Percentiles rank a stretch among this genome's conserved stretches.
Evolutionary conservation across 1,284 basidiomycete genomes (phyloP).

Genomic region (Rhodotorula sp.): DNA sequence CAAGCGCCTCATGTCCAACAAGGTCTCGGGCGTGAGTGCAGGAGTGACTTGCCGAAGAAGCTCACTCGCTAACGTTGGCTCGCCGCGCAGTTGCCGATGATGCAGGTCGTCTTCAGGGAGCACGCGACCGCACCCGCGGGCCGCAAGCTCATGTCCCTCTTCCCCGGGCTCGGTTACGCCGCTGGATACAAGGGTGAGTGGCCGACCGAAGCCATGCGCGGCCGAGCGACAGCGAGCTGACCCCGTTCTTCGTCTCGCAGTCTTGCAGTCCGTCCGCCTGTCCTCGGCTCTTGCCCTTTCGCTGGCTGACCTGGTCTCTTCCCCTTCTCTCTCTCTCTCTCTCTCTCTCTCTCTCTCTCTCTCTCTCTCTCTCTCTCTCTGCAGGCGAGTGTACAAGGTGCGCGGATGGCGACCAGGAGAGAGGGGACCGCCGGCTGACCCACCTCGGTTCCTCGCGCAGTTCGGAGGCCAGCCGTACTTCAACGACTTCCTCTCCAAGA

Average conservation of each 20-base stretch:
- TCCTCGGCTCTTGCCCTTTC: neutral
- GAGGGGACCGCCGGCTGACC: neutral
- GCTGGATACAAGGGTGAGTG: constrained; percentile 81
- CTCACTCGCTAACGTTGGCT: neutral
- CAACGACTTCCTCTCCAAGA: constrained; percentile 73
- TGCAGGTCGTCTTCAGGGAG: constrained; percentile 82
- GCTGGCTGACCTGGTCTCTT: neutral
- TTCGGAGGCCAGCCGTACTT: constrained; percentile 99
- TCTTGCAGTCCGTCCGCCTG: constrained; percentile 20
- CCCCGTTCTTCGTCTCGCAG: neutral
- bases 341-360: too few relatives aligned
- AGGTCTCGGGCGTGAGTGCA: constrained; percentile 62
- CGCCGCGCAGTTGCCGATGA: constrained; percentile 63
- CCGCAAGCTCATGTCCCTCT: constrained; percentile 80
- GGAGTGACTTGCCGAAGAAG: too few relatives aligned
- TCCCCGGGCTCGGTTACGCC: constrained; percentile 96
- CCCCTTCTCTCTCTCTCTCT: neutral
- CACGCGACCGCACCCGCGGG: constrained; percentile 63
- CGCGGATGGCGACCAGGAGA: neutral
- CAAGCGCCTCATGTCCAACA: constrained; percentile 97
- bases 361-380: neutral
- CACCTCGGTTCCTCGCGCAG: constrained; percentile 55
- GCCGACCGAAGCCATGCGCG: neutral
- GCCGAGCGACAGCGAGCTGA: neutral
- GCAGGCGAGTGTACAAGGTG: constrained; percentile 33